Conservation (phyloP, 192 early-diverging fungal genomes). For the Gryganskiella cystojenkinii region DNA sequence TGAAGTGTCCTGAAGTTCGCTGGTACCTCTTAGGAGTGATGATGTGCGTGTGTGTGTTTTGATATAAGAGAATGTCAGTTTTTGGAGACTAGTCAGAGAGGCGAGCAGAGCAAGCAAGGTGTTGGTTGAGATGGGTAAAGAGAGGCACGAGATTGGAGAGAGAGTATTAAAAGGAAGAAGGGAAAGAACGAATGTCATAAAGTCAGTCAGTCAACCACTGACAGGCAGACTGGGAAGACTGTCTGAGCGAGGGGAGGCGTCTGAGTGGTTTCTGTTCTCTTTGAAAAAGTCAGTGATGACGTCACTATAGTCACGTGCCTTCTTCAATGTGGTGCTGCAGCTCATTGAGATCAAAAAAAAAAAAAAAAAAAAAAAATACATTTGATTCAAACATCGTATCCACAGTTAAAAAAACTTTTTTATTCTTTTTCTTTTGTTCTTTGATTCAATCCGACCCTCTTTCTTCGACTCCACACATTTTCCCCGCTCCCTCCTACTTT, state of each 20-base stretch:
- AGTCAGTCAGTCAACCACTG: no score
- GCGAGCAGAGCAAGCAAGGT: not conserved
- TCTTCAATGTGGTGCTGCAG: no score
- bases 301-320: no score
- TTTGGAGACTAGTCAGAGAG: not conserved
- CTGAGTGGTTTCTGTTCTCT: no score
- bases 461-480: no score
- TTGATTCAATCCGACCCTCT: no score
- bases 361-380: no score
- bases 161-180: not conserved
- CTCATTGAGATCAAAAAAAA: no score
- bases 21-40: not conserved
- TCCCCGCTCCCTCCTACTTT: no score
- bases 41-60: not conserved
- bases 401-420: not conserved
- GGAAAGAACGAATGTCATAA: not conserved
- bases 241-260: no score
- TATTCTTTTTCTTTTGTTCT: not conserved
- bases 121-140: not conserved
- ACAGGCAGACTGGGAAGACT: no score
- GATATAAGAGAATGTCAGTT: not conserved
- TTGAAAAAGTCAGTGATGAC: no score
- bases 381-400: not conserved
- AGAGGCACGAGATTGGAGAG: conserved; percentile 3
- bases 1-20: not conserved